phyloP scores from a whole-genome alignment of 2,329 filamentous ascomycete genomes.

The Coniochaeta pulveracea region DNA sequence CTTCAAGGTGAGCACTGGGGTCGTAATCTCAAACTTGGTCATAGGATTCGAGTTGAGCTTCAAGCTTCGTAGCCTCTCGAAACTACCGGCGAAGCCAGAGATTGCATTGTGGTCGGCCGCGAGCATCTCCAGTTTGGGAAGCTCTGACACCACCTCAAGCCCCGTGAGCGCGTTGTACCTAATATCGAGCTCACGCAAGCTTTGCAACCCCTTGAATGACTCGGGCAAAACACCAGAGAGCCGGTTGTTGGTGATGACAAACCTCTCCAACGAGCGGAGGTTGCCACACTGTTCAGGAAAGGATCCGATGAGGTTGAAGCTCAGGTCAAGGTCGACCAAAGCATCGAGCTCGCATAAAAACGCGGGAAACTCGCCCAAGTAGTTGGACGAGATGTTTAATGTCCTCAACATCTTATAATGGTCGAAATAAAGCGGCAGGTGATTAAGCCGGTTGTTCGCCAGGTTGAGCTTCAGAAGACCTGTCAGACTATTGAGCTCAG shows the following conservation, averaged over 20 bases:
- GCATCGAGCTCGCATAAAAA: constrained; percentile 76
- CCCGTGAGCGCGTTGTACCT: constrained; percentile 85
- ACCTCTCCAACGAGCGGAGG: constrained; percentile 68
- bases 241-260: constrained; percentile 94
- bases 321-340: constrained; percentile 86
- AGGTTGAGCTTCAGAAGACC: constrained; percentile 81
- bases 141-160: constrained; percentile 74
- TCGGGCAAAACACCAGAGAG: constrained; percentile 64
- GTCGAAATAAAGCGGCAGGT: constrained; percentile 72
- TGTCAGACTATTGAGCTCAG: constrained; percentile 63
- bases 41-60: constrained; percentile 92
- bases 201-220: constrained; percentile 61
- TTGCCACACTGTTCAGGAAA: constrained; percentile 71
- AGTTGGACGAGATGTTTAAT: constrained; percentile 90
- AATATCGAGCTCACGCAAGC: constrained; percentile 81
- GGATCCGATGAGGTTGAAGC: constrained; percentile 80
- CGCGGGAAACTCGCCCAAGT: constrained; percentile 70
- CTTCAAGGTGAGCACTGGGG: constrained; percentile 69
- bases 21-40: constrained; percentile 78
- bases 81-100: constrained; percentile 81
- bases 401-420: constrained; percentile 69
- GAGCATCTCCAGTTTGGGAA: constrained; percentile 80
- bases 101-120: constrained; percentile 89
- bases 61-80: constrained; percentile 70
- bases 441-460: constrained; percentile 80